Percentiles rank a stretch among this genome's conserved stretches.
phyloP scores from a whole-genome alignment of 1,284 basidiomycete genomes.

The Ceratorhiza oryzae-sativae region DNA sequence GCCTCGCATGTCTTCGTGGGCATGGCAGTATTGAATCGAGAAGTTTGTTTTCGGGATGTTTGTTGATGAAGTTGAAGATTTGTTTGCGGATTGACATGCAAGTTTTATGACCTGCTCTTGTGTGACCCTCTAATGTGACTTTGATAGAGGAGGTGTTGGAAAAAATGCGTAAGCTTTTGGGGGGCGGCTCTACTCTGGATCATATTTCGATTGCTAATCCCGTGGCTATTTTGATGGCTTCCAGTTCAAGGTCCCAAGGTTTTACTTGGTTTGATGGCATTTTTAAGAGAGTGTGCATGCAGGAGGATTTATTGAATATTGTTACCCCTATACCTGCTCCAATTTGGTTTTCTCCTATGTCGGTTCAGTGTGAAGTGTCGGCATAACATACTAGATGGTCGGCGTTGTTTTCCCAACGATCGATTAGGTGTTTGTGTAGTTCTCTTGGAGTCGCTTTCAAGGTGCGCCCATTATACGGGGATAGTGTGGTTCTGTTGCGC shows the following conservation, averaged over 20 bases:
- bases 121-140: not conserved
- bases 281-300: not conserved
- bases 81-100: not conserved
- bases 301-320: not conserved
- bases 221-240: not conserved
- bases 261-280: not conserved
- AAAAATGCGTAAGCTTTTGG: no score
- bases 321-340: not conserved
- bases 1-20: slow-evolving; percentile 48
- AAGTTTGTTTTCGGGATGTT: slow-evolving; percentile 35
- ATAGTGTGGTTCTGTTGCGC: not conserved
- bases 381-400: not conserved
- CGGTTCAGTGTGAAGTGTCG: not conserved
- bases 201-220: not conserved
- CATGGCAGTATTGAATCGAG: slow-evolving; percentile 47
- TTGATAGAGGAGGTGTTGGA: not conserved
- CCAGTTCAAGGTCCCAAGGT: not conserved
- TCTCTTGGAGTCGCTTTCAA: not conserved
- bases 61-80: not conserved
- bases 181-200: no score
- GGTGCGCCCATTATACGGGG: not conserved
- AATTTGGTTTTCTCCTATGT: not conserved
- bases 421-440: not conserved
- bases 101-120: not conserved
- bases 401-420: not conserved